phyloP scores from a whole-genome alignment of 2,329 filamentous ascomycete species.

The Onygenales sp. region DNA sequence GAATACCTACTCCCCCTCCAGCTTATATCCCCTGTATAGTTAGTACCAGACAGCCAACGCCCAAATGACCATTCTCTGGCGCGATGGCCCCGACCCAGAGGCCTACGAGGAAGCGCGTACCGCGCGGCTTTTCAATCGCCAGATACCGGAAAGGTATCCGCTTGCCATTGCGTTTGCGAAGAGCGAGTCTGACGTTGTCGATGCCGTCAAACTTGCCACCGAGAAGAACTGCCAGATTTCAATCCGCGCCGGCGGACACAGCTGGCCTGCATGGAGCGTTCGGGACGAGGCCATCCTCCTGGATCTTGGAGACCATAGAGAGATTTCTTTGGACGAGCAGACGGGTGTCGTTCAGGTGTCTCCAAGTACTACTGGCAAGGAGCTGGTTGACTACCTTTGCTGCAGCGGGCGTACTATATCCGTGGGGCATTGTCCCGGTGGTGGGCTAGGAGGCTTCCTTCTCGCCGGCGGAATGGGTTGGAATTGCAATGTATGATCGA shows the following conservation, averaged over 20 bases:
- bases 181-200: background rate
- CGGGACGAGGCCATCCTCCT: background rate
- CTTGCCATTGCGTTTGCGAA: background rate
- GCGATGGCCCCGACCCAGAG: background rate
- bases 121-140: background rate
- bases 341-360: background rate
- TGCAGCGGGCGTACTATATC: background rate
- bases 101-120: background rate
- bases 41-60: background rate
- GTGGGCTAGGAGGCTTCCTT: background rate
- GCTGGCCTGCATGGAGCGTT: background rate
- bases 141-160: background rate
- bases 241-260: background rate
- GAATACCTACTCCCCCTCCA: too few species aligned
- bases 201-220: background rate
- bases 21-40: too few species aligned
- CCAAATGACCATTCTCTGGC: background rate
- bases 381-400: background rate
- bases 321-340: background rate
- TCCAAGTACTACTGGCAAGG: background rate
- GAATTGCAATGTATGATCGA: conserved; percentile 1
- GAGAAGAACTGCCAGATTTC: background rate
- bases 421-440: background rate
- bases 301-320: background rate
- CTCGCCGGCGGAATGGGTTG: background rate